Percentiles rank a stretch among this genome's conserved stretches.
phyloP scores from a whole-genome alignment of 257 asterid genomes.

The Ophiorrhiza pumila region DNA sequence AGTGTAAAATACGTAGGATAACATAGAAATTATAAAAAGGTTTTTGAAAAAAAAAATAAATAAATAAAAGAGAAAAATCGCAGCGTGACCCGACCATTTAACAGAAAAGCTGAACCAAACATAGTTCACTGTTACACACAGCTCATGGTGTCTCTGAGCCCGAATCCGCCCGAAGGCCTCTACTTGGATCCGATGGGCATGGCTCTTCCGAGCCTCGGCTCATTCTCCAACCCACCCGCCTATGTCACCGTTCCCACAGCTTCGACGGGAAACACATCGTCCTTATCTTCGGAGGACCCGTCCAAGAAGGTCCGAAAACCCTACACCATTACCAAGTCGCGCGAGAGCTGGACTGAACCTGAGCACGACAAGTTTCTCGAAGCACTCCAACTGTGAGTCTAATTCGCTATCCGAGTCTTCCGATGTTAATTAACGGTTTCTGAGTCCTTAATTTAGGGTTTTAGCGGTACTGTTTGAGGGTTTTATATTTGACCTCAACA shows the following conservation, averaged over 20 bases:
- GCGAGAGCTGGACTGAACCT: constrained; percentile 97
- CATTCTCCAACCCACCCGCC: constrained; percentile 47
- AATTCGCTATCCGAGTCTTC: constrained; percentile 9
- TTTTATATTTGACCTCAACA: constrained; percentile 14
- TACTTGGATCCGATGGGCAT: constrained; percentile 54
- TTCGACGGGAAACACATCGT: constrained; percentile 24
- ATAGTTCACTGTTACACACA: background rate
- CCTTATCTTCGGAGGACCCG: constrained; percentile 50
- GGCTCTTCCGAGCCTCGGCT: constrained; percentile 67
- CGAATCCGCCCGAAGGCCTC: constrained; percentile 46
- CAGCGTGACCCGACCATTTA: constrained; percentile 8
- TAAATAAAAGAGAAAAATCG: background rate
- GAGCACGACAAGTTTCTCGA: constrained; percentile 96
- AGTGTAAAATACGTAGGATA: too few species aligned
- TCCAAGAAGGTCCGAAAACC: constrained; percentile 79
- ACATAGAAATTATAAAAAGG: too few species aligned
- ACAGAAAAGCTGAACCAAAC: constrained; percentile 7
- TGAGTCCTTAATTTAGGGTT: constrained; percentile 37
- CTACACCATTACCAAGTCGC: constrained; percentile 80
- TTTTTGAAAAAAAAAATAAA: background rate
- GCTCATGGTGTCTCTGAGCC: constrained; percentile 27
- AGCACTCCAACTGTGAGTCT: constrained; percentile 82
- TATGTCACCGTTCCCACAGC: constrained; percentile 23
- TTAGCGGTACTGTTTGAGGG: constrained; percentile 29
- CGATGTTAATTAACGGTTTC: constrained; percentile 3